Base-by-base conservation (phyloP, 352 stramenopile genomes). In the Phytopythium mirpurense region DNA sequence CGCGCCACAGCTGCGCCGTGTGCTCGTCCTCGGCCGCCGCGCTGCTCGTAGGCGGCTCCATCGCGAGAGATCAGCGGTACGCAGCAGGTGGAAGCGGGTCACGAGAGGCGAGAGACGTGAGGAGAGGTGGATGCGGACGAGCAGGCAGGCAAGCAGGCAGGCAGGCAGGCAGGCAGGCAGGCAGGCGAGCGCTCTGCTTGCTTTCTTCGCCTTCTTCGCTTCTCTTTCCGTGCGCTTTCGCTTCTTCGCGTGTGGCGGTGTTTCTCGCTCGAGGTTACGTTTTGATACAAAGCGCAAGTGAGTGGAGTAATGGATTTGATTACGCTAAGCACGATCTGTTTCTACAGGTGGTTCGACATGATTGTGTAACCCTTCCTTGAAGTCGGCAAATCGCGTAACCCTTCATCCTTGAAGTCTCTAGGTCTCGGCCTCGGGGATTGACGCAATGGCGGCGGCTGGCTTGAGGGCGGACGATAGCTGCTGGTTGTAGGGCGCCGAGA, bases 1-100 rank as follows among this genome's bases (percentile, higher is more conserved):
- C 80, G 38, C 67, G 70, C 83, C 80, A 93, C 26, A 88, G 51
- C 51, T 72, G 65, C 42, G 61, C 60, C 23, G 70, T 68, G 45
- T 70, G 70, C 31, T 88, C 80, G 34, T 88, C 78, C 44, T 79
- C 64, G 18, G 69, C 60, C 5, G 46, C 31, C 29, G 46, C 46
- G 46, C 18, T 38, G 26, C 47, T 50, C 49, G 24, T 40, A 50
- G 14, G 49, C 16, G 44, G 44, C 47, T 34, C 55, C 59, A 55
- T 42, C 38, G 42, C 47, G 58, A 29, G 29, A 50, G 41, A 54
- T 57, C 29, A 23, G 27, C 34, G 32, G 0, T 19, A 9, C 1
- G 19, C 12, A 37, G 5, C 24, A 12, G 16, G 43, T n/a, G n/a
- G n/a, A n/a, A n/a, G n/a, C n/a, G n/a, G n/a, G n/a, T n/a, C n/a